A percentile compares a stretch with the other conserved stretches of the same genome.
phyloP scores from a whole-genome alignment of 352 stramenopile genomes.

The Stramenopiles sp. region DNA sequence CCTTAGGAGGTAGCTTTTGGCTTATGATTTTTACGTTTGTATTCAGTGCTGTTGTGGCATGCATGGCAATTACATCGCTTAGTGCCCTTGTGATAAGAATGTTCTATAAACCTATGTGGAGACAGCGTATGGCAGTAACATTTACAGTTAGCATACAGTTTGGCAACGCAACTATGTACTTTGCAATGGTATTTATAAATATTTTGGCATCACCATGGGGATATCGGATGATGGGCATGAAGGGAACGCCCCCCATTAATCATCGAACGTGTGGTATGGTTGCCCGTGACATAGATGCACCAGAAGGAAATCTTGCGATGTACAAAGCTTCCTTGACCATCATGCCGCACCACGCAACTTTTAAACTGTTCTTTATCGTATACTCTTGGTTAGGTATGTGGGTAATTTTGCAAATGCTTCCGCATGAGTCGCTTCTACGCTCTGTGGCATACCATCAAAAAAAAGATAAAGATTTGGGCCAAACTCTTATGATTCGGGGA shows the following conservation, averaged over 20 bases:
- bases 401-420: conserved; percentile 8
- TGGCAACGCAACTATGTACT: conserved; percentile 1
- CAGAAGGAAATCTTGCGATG: background rate
- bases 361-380: background rate
- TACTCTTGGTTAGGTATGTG: background rate
- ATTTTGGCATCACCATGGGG: background rate
- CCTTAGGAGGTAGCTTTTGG: background rate
- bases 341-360: conserved; percentile 6
- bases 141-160: background rate
- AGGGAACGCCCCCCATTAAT: background rate
- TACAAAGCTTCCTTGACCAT: conserved; percentile 2
- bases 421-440: conserved; percentile 3
- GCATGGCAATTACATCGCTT: background rate
- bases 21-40: background rate
- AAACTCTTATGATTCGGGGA: background rate
- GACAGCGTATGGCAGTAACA: background rate
- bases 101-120: conserved; percentile 2
- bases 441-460: conserved; percentile 2
- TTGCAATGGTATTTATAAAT: conserved; percentile 9
- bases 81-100: background rate
- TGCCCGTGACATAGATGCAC: background rate
- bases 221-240: background rate
- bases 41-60: background rate
- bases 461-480: background rate
- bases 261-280: conserved; percentile 2